phyloP scores from a whole-genome alignment of 2,329 filamentous ascomycete species.

The Colletotrichum phormii region DNA sequence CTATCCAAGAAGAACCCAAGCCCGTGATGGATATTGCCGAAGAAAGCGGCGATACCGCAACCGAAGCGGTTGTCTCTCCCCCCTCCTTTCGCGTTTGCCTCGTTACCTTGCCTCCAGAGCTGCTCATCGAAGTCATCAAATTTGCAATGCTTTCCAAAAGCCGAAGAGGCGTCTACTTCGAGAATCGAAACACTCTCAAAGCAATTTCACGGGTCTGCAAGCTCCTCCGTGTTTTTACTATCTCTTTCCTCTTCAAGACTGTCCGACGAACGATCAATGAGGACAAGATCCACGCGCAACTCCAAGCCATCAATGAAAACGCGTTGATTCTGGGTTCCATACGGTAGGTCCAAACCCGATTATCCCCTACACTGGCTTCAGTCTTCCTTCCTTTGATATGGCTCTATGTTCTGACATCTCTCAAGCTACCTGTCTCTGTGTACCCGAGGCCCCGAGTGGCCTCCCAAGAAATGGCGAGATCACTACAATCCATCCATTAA shows the following conservation, averaged over 20 bases:
- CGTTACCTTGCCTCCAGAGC: conserved; percentile 7
- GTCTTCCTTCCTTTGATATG: not conserved
- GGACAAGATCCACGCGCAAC: not conserved
- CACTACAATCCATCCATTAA: not conserved
- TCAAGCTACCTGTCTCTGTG: not conserved
- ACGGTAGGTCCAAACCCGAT: not conserved
- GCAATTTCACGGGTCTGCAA: not conserved
- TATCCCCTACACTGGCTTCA: not conserved
- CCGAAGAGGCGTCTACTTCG: too few species aligned
- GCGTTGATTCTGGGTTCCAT: not conserved
- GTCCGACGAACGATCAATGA: not conserved
- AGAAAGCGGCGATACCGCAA: too few species aligned
- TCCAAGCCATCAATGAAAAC: not conserved
- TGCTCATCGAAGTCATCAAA: conserved; percentile 1
- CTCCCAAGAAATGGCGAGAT: not conserved
- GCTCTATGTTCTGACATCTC: not conserved
- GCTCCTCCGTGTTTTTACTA: not conserved
- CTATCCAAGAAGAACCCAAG: not conserved
- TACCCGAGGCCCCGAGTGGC: not conserved
- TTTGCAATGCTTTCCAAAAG: not conserved
- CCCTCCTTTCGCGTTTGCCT: not conserved
- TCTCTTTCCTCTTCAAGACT: not conserved
- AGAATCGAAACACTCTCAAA: not conserved
- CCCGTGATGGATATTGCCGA: too few species aligned
- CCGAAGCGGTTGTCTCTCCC: not conserved